Base-by-base conservation (phyloP, 306 rosid species). In the Styphnolobium japonicum region DNA sequence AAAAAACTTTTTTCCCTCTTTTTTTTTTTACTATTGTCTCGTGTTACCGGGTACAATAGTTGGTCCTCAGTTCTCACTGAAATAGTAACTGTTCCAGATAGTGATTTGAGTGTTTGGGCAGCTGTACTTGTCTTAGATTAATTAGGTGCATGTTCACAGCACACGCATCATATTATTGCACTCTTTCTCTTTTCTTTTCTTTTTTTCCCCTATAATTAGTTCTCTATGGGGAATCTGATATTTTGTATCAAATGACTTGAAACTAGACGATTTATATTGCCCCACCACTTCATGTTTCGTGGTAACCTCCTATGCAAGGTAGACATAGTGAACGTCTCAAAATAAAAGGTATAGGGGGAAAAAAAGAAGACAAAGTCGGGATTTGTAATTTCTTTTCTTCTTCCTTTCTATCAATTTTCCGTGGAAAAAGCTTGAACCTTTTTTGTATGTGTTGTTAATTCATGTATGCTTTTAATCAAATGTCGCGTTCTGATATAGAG, bases 391-490 rank as follows among this genome's bases (percentile, higher is more conserved):
- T 77, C 33, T 10, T 34, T 29, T 10, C n/a, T 36, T 56, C 4
- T 6, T 39, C 5, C 73, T 82, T 29, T 73, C 19, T 68, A 46
- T 73, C 78, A 77, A 73, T 34, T 67, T 48, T 57, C 31, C 27
- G 12, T 56, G 5, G 9, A 42, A 68, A 72, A 78, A 78, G 73
- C 11, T 23, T 81, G 4, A 66, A 58, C 40, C 74, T 64, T 81
- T 82, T 70, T 11, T 22, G n/a, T 39, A 55, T 80, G 85, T 76
- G 77, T 80, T 73, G 85, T 57, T 71, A 81, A 77, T 81, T 81
- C 9, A 56, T 51, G 19, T 37, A 39, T 57, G 65, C 82, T 43
- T 82, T 75, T 16, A 76, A 71, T 71, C 71, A 81, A 64, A 63
- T 72, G 80, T 69, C 79, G 58, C 55, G 69, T 62, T 82, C 82